phyloP scores from a whole-genome alignment of 768 basidiomycete species.

The Tephrocybe sp. region DNA sequence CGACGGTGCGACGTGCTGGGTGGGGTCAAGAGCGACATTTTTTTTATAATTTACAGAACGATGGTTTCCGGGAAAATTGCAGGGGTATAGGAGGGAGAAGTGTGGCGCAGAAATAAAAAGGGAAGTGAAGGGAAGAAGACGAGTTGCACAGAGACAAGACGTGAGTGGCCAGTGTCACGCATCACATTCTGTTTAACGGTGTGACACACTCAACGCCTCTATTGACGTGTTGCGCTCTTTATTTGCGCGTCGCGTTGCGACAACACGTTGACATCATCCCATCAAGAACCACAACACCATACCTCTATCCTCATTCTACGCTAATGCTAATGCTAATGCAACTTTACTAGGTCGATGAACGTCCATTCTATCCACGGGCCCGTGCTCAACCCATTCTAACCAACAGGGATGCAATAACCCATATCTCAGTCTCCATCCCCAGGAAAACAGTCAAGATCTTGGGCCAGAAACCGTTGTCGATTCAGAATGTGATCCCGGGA shows the following conservation, averaged over 20 bases:
- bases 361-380: constrained; percentile 70
- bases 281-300: too few species aligned
- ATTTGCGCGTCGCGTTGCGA: constrained; percentile 16
- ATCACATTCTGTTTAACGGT: constrained; percentile 18
- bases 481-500: too few species aligned
- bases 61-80: neutral
- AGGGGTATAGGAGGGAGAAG: constrained; percentile 12
- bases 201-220: constrained; percentile 37
- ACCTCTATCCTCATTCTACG: too few species aligned
- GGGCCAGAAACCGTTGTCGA: too few species aligned
- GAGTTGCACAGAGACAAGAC: constrained; percentile 13
- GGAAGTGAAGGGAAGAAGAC: constrained; percentile 10
- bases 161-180: constrained; percentile 13
- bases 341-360: constrained; percentile 64
- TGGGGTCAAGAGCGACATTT: constrained; percentile 57
- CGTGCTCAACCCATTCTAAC: constrained; percentile 79
- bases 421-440: too few species aligned
- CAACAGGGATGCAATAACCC: too few species aligned
- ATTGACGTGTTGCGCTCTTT: constrained; percentile 33
- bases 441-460: too few species aligned
- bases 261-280: neutral
- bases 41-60: constrained; percentile 10
- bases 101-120: constrained; percentile 8
- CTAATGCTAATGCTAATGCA: too few species aligned
- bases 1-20: constrained; percentile 52